Evolutionary conservation across 2,329 filamentous ascomycete species (phyloP), one percentile per base, ranked within the genome.

Genomic region (Drechmeria coniospora): DNA sequence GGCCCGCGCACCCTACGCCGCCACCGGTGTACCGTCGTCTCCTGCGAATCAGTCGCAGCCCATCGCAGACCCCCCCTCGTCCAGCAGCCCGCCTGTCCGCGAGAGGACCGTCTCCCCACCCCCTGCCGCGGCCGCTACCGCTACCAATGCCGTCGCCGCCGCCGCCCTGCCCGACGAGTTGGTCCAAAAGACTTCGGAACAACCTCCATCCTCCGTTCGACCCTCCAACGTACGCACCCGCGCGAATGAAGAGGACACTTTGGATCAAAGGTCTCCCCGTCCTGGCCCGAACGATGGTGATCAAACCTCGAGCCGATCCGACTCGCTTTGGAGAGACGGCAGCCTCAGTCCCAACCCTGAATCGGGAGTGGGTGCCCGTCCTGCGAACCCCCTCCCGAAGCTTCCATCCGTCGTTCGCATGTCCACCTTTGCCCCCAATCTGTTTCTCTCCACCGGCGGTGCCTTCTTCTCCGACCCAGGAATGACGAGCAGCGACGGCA

Each of bases 151-250:
- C n/a, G n/a, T n/a, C n/a, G n/a, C n/a, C n/a, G n/a, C n/a, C n/a
- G n/a, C n/a, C n/a, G n/a, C n/a, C n/a, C n/a, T n/a, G n/a, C n/a
- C n/a, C n/a, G 17, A 26, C 3, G 18, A 32, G 15, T 18, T 23
- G 6, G 12, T 29, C 14, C 15, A 10, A 6, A n/a, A 27, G 5
- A 11, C 34, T 5, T 23, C 32, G 17, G 34, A 34, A 27, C 74
- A 74, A 39, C 47, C 68, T 1, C 51, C 69, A 13, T 65, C 74
- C 1, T 74, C 87, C 38, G 63, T 83, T 31, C 65, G 79, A 21
- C 79, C 82, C 2, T 68, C 77, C 9, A 81, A 92, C 38, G 76
- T 86, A 23, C 86, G 87, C 47, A 76, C 68, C 43, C 70, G 77
- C 5, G 62, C 77, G 47, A 69, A 69, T 28, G 77, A 81, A 36